phyloP scores from a whole-genome alignment of 1,139 yeast genomes.

The Zygosaccharomyces sapae region DNA sequence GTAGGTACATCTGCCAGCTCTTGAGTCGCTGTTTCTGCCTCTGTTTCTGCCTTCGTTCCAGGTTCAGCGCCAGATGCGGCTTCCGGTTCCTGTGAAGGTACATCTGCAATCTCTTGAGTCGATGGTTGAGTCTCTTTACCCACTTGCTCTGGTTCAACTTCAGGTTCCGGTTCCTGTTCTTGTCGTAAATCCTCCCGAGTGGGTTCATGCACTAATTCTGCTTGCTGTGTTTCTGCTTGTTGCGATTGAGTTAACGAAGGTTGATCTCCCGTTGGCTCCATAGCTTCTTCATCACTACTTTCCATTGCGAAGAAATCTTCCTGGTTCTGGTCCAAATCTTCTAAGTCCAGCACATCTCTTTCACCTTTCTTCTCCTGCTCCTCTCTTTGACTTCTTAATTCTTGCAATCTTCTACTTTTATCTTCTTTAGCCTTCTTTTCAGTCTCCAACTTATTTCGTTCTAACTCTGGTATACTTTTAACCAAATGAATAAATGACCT shows the following conservation, averaged over 20 bases:
- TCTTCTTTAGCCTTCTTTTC: conserved; percentile 19
- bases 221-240: background rate
- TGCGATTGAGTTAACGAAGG: background rate
- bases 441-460: conserved; percentile 13
- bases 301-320: conserved; percentile 28
- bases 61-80: too few species aligned
- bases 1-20: too few species aligned
- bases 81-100: background rate
- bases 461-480: conserved; percentile 14
- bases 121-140: background rate
- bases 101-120: background rate
- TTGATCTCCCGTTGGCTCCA: background rate
- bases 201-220: too few species aligned
- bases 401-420: conserved; percentile 15
- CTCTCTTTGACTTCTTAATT: conserved; percentile 11
- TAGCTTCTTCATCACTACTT: conserved; percentile 26
- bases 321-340: conserved; percentile 23
- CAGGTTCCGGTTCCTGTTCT: background rate
- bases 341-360: conserved; percentile 19
- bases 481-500: conserved; percentile 17
- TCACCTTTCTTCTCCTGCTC: conserved; percentile 17
- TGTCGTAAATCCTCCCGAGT: background rate
- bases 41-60: too few species aligned
- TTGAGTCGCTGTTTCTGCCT: too few species aligned
- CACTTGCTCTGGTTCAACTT: background rate